phyloP scores from a whole-genome alignment of 805 yeast species.

The Saccharomycopsis sp. region DNA sequence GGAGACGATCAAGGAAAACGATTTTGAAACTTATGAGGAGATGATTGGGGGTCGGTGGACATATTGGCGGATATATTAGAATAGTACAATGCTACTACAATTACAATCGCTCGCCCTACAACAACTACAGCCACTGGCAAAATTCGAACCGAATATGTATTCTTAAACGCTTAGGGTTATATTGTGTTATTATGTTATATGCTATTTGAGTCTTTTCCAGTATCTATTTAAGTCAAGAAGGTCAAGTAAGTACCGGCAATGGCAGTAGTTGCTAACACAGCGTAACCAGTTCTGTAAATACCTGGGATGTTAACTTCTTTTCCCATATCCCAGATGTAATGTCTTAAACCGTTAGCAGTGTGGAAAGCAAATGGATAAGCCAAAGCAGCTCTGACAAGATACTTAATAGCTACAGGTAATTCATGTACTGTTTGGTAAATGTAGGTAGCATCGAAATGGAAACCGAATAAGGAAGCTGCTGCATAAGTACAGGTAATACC shows the following conservation, averaged over 20 bases:
- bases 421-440: conserved; percentile 51
- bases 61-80: too few species aligned
- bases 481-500: conserved; percentile 73
- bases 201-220: not conserved
- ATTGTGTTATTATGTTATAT: not conserved
- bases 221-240: conserved; percentile 31
- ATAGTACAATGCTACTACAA: too few species aligned
- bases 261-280: conserved; percentile 55
- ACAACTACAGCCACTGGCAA: too few species aligned
- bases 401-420: conserved; percentile 57
- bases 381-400: conserved; percentile 58
- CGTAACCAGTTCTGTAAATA: conserved; percentile 87
- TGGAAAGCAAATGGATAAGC: conserved; percentile 88
- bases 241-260: conserved; percentile 50
- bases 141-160: not conserved
- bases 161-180: not conserved
- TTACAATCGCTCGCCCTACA: too few species aligned
- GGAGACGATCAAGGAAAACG: conserved; percentile 1
- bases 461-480: conserved; percentile 57
- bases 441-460: conserved; percentile 45
- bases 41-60: too few species aligned
- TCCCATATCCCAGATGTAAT: conserved; percentile 89
- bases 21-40: not conserved
- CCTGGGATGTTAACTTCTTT: conserved; percentile 73
- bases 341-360: conserved; percentile 82